Evolutionary conservation across 805 yeast species (phyloP).

Genomic region (Saccharomycopsis synnaedendra): DNA sequence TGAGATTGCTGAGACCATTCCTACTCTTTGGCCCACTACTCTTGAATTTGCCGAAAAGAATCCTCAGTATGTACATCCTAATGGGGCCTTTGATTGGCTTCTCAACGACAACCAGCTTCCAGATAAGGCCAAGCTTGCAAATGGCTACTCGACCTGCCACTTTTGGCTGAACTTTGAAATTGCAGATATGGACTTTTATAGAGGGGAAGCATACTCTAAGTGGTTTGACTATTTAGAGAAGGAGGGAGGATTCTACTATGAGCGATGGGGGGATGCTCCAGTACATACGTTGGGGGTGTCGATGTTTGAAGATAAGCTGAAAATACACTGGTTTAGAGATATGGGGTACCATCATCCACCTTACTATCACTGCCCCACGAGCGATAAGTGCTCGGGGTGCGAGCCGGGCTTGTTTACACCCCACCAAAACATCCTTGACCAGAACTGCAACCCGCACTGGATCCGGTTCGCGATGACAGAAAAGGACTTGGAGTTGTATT

Average conservation of each 20-base stretch:
- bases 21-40: constrained; percentile 52
- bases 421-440: constrained; percentile 40
- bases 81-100: constrained; percentile 44
- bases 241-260: constrained; percentile 80
- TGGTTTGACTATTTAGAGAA: constrained; percentile 57
- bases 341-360: constrained; percentile 73
- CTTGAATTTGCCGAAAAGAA: constrained; percentile 36
- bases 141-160: constrained; percentile 56
- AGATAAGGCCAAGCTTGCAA: constrained; percentile 30
- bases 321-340: constrained; percentile 81
- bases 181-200: constrained; percentile 70
- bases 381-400: constrained; percentile 41
- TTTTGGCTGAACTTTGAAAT: constrained; percentile 90
- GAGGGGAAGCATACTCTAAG: constrained; percentile 52
- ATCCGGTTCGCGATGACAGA: constrained; percentile 32
- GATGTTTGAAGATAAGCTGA: constrained; percentile 54
- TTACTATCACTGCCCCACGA: constrained; percentile 64
- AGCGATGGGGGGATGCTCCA: constrained; percentile 93
- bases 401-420: constrained; percentile 42
- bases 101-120: constrained; percentile 43
- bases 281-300: constrained; percentile 70
- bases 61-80: constrained; percentile 41
- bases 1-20: constrained; percentile 46
- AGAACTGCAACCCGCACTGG: constrained; percentile 73
- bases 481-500: constrained; percentile 17